Percentiles rank a stretch among this genome's conserved stretches.
Evolutionary conservation across 1,284 basidiomycete genomes (phyloP).

Genomic region (Sanghuangporus sanghuang): DNA sequence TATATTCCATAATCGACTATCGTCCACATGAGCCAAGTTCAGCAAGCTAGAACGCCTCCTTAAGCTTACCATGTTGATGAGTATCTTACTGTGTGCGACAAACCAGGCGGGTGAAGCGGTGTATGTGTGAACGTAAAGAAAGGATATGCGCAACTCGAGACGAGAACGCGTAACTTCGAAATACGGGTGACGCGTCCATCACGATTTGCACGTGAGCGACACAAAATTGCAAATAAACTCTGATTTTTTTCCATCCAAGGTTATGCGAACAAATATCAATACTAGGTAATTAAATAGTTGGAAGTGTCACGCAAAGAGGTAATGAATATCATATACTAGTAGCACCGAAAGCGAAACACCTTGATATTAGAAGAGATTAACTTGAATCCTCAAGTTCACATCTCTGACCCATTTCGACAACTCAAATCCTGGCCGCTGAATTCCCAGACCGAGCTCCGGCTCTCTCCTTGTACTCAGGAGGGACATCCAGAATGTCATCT

Average conservation of each 20-base stretch:
- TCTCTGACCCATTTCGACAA: background rate
- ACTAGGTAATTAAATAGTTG: no score
- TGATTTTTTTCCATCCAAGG: no score
- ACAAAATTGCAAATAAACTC: background rate
- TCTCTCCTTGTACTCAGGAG: slow-evolving; percentile 12
- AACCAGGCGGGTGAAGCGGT: background rate
- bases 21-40: slow-evolving; percentile 30
- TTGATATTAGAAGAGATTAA: no score
- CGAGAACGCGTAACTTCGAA: background rate
- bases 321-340: no score
- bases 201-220: background rate
- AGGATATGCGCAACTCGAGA: background rate
- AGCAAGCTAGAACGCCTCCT: background rate
- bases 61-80: background rate
- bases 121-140: background rate
- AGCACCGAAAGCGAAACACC: no score
- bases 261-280: no score
- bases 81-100: background rate
- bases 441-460: background rate
- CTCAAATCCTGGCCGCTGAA: background rate
- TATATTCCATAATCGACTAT: slow-evolving; percentile 77
- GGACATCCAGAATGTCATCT: slow-evolving; percentile 12
- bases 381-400: background rate
- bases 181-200: background rate
- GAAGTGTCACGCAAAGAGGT: no score